Evolutionary conservation across 495 filamentous ascomycete genomes (phyloP), one percentile per base, ranked within the genome.

Genomic region (Friedmanniomyces simplex): DNA sequence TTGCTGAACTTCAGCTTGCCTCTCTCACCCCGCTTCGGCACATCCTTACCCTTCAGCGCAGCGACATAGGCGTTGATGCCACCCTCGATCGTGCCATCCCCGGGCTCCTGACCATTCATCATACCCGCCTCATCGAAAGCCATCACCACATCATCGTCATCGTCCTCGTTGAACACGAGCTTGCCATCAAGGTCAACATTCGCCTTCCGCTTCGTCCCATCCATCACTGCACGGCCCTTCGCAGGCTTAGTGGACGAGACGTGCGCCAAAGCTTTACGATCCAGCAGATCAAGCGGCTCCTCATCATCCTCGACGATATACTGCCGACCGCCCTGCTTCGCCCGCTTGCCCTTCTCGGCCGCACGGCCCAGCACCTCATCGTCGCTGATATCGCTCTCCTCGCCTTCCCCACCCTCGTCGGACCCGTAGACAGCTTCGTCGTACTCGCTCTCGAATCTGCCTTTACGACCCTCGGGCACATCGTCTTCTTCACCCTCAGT

Each of bases 401-500:
- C 61, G 50, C 51, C 58, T 24, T 73, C 71, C 51, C 77, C 84
- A 50, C 77, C 75, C 49, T 77, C 79, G 36, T 86, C 88, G 52
- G 86, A 91, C 67, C 90, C 91, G 65, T 97, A 95, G 22, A 98
- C 78, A 6, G 91, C 88, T 72, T 95, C 86, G 71, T 98, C 93
- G 68, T 91, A 97, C 68, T 94, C 93, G 72, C 84, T 91, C 72
- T 87, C 86, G 70, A 91, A 91, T 50, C 78, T 78, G 53, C 76
- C 73, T 62, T 78, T 80, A 34, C 75, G 72, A 60, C 74, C 76
- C 52, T 61, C 53, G 4, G 39, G 57, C 24, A 54, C 53, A 24
- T 54, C 54, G 20, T 63, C 67, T 7, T 60, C 55, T 11, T 66
- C 65, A 10, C 60, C 66, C 45, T 63, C 67, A 26, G 62, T 69